Percentiles rank a stretch among this genome's conserved stretches.
Evolutionary conservation across 2,329 filamentous ascomycete genomes (phyloP).

Genomic region (Diaporthe destruens): DNA sequence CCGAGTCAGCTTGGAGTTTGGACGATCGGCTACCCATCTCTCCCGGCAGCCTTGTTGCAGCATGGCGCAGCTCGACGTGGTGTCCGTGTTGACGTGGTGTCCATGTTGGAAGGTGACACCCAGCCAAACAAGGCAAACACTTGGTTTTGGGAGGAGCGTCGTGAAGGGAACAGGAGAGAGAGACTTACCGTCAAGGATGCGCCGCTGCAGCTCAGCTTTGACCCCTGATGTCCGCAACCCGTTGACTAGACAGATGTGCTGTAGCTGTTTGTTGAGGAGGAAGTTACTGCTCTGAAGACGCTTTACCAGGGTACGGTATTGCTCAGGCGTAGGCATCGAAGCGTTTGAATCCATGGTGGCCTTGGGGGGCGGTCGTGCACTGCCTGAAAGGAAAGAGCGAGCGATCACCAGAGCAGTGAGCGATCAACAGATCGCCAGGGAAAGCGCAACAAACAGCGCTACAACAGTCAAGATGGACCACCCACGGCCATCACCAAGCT

Average conservation of each 20-base stretch:
- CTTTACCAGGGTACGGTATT: conserved; percentile 60
- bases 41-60: neutral
- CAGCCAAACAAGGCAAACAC: neutral
- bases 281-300: conserved; percentile 51
- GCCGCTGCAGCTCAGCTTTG: conserved; percentile 83
- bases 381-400: conserved; percentile 25
- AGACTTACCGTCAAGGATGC: conserved; percentile 82
- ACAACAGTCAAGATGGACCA: conserved; percentile 11
- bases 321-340: conserved; percentile 50
- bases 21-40: conserved; percentile 7
- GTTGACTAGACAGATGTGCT: conserved; percentile 81
- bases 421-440: conserved; percentile 26
- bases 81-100: too few species aligned
- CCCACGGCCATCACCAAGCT: conserved; percentile 30
- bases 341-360: conserved; percentile 42
- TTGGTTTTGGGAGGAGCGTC: neutral
- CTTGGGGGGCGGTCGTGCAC: conserved; percentile 20
- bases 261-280: conserved; percentile 74
- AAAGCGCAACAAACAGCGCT: conserved; percentile 25
- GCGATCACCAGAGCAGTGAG: conserved; percentile 32
- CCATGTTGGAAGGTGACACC: neutral
- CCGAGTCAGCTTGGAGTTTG: conserved; percentile 31
- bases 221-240: conserved; percentile 83
- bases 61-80: neutral
- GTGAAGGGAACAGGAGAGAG: neutral